Percentiles rank a stretch among this genome's conserved stretches.
These are phyloP conservation scores for Laguncularia racemosa DNA, from an alignment of 345 rosid species.

Conservation along the genomic window DNA sequence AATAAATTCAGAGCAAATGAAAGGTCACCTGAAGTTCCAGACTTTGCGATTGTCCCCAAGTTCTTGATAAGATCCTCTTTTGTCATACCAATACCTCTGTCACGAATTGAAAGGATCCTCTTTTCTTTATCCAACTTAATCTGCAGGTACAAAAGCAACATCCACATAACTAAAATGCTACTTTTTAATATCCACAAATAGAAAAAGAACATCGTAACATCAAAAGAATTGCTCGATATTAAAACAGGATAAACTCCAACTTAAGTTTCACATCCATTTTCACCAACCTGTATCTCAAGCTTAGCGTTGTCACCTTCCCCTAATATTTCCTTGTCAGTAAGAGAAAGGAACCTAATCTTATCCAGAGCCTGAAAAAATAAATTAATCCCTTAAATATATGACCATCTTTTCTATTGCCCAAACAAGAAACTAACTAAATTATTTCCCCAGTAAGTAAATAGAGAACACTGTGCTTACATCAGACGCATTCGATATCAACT, in stretches of 20 bases:
- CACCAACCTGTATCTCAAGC: constrained; percentile 90
- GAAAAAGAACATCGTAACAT: background rate
- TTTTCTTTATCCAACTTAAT: constrained; percentile 90
- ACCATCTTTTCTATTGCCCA: background rate
- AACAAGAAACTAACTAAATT: background rate
- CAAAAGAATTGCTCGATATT: background rate
- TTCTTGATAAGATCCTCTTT: constrained; percentile 95
- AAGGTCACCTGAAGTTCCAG: constrained; percentile 91
- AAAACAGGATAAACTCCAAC: too few relatives aligned
- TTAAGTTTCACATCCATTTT: background rate
- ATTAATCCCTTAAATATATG: constrained; percentile 7
- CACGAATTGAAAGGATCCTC: constrained; percentile 78
- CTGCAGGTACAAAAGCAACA: constrained; percentile 28
- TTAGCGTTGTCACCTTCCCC: constrained; percentile 89
- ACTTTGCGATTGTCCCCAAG: constrained; percentile 96
- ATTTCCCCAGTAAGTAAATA: background rate
- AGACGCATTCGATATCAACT: constrained; percentile 96
- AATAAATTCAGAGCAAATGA: background rate
- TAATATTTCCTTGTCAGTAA: constrained; percentile 82
- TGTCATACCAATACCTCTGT: constrained; percentile 97
- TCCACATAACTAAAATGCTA: background rate
- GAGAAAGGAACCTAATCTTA: constrained; percentile 90
- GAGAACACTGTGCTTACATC: constrained; percentile 46
- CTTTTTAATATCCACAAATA: too few relatives aligned
- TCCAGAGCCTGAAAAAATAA: constrained; percentile 64